These are phyloP conservation scores for Neocucurbitaria cava DNA, from an alignment of 2,329 filamentous ascomycete species.

Conservation along the genomic window DNA sequence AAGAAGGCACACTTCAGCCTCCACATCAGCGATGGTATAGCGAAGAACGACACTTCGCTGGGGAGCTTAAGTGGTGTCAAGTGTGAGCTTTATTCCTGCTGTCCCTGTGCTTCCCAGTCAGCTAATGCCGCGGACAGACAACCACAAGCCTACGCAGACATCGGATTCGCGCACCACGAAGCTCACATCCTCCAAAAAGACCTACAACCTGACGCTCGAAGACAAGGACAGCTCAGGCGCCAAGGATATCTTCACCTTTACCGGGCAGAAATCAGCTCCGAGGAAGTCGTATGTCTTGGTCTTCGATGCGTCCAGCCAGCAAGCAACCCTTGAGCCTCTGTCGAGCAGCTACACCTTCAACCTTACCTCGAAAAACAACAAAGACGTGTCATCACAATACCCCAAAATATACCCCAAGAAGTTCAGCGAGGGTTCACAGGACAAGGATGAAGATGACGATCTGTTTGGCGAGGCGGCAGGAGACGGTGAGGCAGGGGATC, in stretches of 20 bases:
- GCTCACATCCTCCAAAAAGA: constrained; percentile 31
- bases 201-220: constrained; percentile 39
- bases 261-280: constrained; percentile 42
- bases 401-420: constrained; percentile 64
- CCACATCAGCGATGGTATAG: constrained; percentile 45
- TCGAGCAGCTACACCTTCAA: constrained; percentile 90
- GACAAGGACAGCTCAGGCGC: constrained; percentile 34
- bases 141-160: constrained; percentile 53
- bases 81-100: constrained; percentile 29
- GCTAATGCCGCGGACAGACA: constrained; percentile 43
- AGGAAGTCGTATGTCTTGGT: constrained; percentile 63
- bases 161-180: constrained; percentile 37
- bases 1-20: constrained; percentile 49
- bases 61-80: constrained; percentile 41
- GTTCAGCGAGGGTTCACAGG: constrained; percentile 27
- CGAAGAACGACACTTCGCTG: constrained; percentile 22
- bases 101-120: constrained; percentile 7
- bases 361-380: constrained; percentile 71
- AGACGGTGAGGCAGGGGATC: constrained; percentile 45
- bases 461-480: constrained; percentile 34
- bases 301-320: constrained; percentile 76
- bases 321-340: constrained; percentile 81
- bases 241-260: constrained; percentile 50
- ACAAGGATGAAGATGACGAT: constrained; percentile 39
- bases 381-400: constrained; percentile 70